Conservation (phyloP, 2,329 filamentous ascomycete genomes). For the Nectriaceae sp. region DNA sequence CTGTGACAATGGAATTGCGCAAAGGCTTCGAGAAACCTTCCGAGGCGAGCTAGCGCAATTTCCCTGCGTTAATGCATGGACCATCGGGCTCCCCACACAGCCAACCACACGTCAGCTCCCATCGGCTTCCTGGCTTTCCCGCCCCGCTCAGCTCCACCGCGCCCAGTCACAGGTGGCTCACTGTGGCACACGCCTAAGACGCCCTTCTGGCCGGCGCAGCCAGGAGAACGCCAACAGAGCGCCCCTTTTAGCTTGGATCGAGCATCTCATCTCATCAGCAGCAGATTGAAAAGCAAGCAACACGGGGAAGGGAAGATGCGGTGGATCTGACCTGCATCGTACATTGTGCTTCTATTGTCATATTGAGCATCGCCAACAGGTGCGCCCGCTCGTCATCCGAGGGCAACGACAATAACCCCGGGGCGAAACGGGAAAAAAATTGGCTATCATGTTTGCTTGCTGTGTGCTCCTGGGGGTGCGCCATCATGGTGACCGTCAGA, state of each 20-base stretch:
- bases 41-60: slow-evolving; percentile 33
- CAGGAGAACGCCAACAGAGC: no score
- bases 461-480: background rate
- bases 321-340: slow-evolving; percentile 1
- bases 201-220: background rate
- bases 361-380: background rate
- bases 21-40: slow-evolving; percentile 40
- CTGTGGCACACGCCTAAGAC: background rate
- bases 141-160: background rate
- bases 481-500: background rate
- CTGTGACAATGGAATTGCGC: background rate
- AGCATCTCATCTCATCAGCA: background rate
- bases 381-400: slow-evolving; percentile 1
- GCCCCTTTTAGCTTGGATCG: background rate
- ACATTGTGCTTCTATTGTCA: slow-evolving; percentile 2
- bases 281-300: background rate
- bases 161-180: background rate
- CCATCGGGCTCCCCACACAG: slow-evolving; percentile 24
- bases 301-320: background rate
- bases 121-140: background rate
- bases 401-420: background rate
- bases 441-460: background rate
- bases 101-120: slow-evolving; percentile 27
- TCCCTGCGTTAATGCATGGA: slow-evolving; percentile 27
- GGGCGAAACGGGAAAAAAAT: background rate